phyloP scores from a whole-genome alignment of 2,329 filamentous ascomycete species.

The Aspergillus pseudoglaucus region DNA sequence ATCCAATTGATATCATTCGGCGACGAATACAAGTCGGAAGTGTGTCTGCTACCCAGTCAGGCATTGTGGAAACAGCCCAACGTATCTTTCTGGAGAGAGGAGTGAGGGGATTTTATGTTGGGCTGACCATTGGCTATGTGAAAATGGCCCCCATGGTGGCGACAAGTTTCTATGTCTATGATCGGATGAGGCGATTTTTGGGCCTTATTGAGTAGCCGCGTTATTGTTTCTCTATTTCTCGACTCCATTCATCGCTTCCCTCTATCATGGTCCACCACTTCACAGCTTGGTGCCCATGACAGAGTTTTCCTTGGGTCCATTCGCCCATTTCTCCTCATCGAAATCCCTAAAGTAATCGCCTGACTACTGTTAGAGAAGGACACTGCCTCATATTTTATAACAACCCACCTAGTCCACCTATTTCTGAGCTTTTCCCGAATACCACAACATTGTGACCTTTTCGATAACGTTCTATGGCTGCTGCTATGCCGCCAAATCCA shows the following conservation, averaged over 20 bases:
- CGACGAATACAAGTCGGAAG: not conserved
- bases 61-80: not conserved
- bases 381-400: too few relatives aligned
- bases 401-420: too few relatives aligned
- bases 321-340: not conserved
- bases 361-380: too few relatives aligned
- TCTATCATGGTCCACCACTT: not conserved
- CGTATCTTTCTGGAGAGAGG: not conserved
- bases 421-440: too few relatives aligned
- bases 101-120: not conserved
- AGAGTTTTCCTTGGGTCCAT: not conserved
- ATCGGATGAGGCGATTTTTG: not conserved
- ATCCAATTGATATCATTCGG: not conserved
- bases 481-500: too few relatives aligned
- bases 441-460: too few relatives aligned
- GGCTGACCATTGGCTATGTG: conserved; percentile 1
- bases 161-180: not conserved
- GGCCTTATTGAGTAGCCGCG: too few relatives aligned
- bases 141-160: conserved; percentile 1
- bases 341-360: not conserved
- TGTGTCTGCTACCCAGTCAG: not conserved
- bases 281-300: not conserved
- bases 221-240: not conserved
- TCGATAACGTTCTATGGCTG: too few relatives aligned
- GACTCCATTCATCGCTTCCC: not conserved